These are phyloP conservation scores for Geotrichum australiense DNA, from an alignment of 1,139 yeast species.

Conservation along the genomic window DNA sequence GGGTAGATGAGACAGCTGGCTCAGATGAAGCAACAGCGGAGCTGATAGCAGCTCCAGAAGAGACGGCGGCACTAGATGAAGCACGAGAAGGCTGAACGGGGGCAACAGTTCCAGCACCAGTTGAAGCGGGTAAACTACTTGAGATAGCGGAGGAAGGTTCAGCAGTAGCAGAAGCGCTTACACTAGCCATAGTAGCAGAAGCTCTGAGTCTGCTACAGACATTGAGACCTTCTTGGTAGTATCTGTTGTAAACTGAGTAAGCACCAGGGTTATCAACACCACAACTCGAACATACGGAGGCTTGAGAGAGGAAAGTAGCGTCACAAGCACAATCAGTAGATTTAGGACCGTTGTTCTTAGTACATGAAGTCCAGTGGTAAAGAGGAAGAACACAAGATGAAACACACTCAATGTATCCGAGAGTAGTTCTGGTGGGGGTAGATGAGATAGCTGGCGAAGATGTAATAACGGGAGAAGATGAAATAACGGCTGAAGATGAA, in stretches of 20 bases:
- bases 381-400: no score
- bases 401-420: no score
- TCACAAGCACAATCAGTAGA: no score
- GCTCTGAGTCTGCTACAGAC: no score
- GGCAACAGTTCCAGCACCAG: constrained; percentile 1
- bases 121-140: background rate
- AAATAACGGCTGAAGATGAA: constrained; percentile 2
- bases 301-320: no score
- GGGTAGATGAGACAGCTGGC: constrained; percentile 1
- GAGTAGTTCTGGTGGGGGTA: no score
- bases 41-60: constrained; percentile 3
- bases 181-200: background rate
- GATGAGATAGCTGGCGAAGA: constrained; percentile 2
- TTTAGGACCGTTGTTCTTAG: no score
- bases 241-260: no score
- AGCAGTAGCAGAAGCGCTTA: background rate
- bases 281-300: no score
- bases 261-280: no score
- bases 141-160: constrained; percentile 1
- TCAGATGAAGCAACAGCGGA: constrained; percentile 4
- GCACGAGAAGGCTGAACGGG: constrained; percentile 1
- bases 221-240: no score
- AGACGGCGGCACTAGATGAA: constrained; percentile 3
- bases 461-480: constrained; percentile 4
- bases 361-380: no score